Percentiles rank a stretch among this genome's conserved stretches.
Evolutionary conservation across 2,329 filamentous ascomycete species (phyloP).

Genomic region (Fusarium dimerum): DNA sequence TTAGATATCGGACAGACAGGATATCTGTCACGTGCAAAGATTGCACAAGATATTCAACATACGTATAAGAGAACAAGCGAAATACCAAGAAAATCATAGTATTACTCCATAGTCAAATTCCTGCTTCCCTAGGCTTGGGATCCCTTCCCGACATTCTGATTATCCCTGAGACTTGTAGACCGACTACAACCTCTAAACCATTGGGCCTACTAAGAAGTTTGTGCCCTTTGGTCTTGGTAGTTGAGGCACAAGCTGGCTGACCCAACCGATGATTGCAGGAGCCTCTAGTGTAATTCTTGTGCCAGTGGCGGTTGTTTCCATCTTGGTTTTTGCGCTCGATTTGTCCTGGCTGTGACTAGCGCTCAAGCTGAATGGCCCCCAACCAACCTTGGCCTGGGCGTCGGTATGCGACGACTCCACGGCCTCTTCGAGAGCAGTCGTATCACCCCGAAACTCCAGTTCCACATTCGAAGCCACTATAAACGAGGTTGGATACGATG

Average conservation of each 20-base stretch:
- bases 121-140: no score
- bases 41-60: no score
- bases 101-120: no score
- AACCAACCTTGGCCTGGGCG: constrained; percentile 3
- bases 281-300: constrained; percentile 1
- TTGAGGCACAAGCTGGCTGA: background rate
- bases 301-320: constrained; percentile 5
- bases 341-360: background rate
- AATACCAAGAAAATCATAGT: no score
- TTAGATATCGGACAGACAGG: no score
- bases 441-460: constrained; percentile 2
- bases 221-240: background rate
- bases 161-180: background rate
- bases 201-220: background rate
- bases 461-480: constrained; percentile 5
- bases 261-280: background rate
- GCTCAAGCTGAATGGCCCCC: constrained; percentile 1
- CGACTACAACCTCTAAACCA: background rate
- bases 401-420: background rate
- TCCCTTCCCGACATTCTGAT: no score
- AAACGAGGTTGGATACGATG: constrained; percentile 5
- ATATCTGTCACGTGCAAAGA: no score
- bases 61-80: no score
- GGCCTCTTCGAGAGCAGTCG: constrained; percentile 1
- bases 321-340: constrained; percentile 6